Base-by-base conservation (phyloP, 163 green algal genomes). In the Chlorella variabilis region DNA sequence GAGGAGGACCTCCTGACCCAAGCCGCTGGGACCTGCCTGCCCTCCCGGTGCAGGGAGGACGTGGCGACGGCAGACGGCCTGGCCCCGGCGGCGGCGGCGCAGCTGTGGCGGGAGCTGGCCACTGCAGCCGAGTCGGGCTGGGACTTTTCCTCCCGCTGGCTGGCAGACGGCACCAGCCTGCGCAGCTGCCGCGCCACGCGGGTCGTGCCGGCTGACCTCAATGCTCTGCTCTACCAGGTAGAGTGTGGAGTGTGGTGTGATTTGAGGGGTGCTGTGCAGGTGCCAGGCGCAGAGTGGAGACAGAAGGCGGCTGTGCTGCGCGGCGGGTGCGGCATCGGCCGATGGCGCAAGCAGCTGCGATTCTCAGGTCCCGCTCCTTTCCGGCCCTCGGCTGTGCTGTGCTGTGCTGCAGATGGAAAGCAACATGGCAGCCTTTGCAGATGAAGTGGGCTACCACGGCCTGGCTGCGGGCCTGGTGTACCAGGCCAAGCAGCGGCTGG, bases 131-230 rank as follows among this genome's bases (percentile, higher is more conserved):
- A 98, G 86, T 96, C 90, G 11, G 97, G 97, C 3, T 98, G 94
- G 95, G 97, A 99, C 89, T 99, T 98, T 82, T 95, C 91, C n/a
- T 95, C 91, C 0, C 89, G 95, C 42, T 98, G 96, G 93, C 87
- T 95, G 54, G 69, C 38, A 0, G 71, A 87, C 42, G 71, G 85
- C 20, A 29, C 71, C 34, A 86, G 73, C 59, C 81, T 98, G 75
- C 23, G 33, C n/a, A 92, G 85, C 48, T 94, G 95, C 31, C 88
- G 90, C 27, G 98, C 94, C 42, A 98, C 95, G 5, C 74, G 84
- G n/a, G 91, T 98, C 39, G 76, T 98, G 1, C 97, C 97, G 3
- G 92, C 89, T 0, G 97, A 99, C 82, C 89, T 99, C 5, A 99
- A 99, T 83, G 93, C 92, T 8, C 94, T 96, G 33, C 80, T 98